Percentiles rank a stretch among this genome's conserved stretches.
Conservation (phyloP, 768 basidiomycete genomes). For the Harrya chromipes region DNA sequence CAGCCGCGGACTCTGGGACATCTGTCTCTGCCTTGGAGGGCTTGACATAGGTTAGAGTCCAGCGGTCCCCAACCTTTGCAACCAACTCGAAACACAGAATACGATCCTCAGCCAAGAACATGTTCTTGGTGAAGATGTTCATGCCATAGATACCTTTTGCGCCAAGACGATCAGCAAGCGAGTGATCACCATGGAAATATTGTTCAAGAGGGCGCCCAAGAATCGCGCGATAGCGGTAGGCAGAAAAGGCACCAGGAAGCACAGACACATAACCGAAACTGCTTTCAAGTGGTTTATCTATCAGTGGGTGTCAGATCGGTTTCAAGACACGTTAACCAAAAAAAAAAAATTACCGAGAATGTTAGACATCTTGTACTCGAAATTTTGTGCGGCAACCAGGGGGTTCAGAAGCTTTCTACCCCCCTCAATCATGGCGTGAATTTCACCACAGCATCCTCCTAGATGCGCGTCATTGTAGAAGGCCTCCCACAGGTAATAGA, state of each 20-base stretch:
- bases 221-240: conserved; percentile 92
- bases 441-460: conserved; percentile 91
- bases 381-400: conserved; percentile 92
- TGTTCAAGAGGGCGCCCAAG: conserved; percentile 82
- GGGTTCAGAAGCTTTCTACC: conserved; percentile 91
- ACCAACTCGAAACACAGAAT: conserved; percentile 97
- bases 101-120: conserved; percentile 90
- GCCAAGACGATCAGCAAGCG: conserved; percentile 87
- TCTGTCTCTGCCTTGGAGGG: conserved; percentile 95
- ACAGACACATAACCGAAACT: conserved; percentile 96
- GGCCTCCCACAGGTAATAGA: conserved; percentile 94
- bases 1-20: conserved; percentile 89
- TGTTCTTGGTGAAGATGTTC: conserved; percentile 97
- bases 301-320: conserved; percentile 6
- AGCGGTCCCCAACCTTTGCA: conserved; percentile 81
- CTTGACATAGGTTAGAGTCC: conserved; percentile 92
- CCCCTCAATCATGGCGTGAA: conserved; percentile 94
- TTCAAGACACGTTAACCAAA: neutral
- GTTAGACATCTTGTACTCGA: conserved; percentile 98
- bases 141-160: conserved; percentile 93
- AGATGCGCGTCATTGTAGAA: conserved; percentile 78
- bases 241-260: conserved; percentile 94
- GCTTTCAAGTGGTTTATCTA: conserved; percentile 92
- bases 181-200: conserved; percentile 87
- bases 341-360: conserved; percentile 62